phyloP scores from a whole-genome alignment of 192 early-diverging fungal species.

The Rhizophagus clarus region DNA sequence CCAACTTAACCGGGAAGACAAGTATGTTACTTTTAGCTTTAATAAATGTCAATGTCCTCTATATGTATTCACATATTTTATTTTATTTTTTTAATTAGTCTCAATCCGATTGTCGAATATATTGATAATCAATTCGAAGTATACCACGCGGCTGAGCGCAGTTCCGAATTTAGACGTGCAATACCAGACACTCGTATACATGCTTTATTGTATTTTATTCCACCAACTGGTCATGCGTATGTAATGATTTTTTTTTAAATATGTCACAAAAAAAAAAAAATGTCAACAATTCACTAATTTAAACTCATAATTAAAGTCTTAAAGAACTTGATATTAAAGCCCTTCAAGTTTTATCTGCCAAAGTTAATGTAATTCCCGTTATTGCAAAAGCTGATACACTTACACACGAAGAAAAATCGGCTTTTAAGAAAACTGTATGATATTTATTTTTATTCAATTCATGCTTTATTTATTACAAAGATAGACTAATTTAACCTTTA shows the following conservation, averaged over 20 bases:
- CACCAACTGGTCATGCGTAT: constrained; percentile 90
- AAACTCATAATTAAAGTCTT: constrained; percentile 34
- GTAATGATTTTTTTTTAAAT: constrained; percentile 17
- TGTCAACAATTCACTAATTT: background rate
- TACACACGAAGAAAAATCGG: constrained; percentile 61
- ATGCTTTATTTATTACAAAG: background rate
- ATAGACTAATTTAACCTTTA: background rate
- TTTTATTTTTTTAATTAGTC: constrained; percentile 47
- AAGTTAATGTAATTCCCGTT: constrained; percentile 83
- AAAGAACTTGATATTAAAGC: constrained; percentile 65
- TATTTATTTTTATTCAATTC: background rate
- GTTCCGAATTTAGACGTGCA: constrained; percentile 69
- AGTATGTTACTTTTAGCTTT: constrained; percentile 53
- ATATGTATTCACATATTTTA: background rate
- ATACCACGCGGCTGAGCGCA: constrained; percentile 84
- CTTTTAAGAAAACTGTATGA: constrained; percentile 68
- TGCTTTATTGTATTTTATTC: constrained; percentile 96
- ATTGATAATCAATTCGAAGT: constrained; percentile 95
- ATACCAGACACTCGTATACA: constrained; percentile 92
- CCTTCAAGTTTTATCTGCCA: constrained; percentile 67
- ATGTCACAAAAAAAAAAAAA: background rate
- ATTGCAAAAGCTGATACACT: constrained; percentile 83
- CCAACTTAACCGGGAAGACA: constrained; percentile 77
- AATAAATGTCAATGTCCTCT: background rate
- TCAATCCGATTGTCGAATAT: constrained; percentile 92